These are phyloP conservation scores for Globisporangium ultimum DNA, from an alignment of 352 stramenopile species.

Conservation along the genomic window DNA sequence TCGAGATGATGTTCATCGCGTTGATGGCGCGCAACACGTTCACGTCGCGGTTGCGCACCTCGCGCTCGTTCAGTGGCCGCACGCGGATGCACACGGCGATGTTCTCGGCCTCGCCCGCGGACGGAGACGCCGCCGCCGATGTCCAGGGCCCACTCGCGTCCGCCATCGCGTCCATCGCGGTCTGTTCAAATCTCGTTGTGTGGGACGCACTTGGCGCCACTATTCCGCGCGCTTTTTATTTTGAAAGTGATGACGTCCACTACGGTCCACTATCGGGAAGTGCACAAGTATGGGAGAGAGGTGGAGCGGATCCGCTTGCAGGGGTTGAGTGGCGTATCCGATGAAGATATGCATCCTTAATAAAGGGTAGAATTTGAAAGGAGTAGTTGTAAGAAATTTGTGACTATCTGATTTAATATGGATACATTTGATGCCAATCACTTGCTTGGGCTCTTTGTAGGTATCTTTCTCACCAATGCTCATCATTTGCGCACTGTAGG, in stretches of 20 bases:
- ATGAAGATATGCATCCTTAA: background rate
- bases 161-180: background rate
- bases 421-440: background rate
- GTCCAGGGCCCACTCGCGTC: background rate
- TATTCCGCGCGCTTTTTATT: conserved; percentile 4
- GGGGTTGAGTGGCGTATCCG: background rate
- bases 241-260: background rate
- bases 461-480: too few species aligned
- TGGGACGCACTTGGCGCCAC: background rate
- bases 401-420: background rate
- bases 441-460: too few species aligned
- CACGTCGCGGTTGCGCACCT: conserved; percentile 39
- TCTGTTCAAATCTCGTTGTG: background rate
- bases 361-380: conserved; percentile 2
- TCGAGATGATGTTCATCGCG: conserved; percentile 44
- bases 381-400: too few species aligned
- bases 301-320: conserved; percentile 2
- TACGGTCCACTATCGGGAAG: background rate
- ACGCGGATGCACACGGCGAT: conserved; percentile 84
- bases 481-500: too few species aligned
- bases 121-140: background rate
- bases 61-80: conserved; percentile 72
- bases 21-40: conserved; percentile 40
- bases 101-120: conserved; percentile 45
- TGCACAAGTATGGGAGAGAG: background rate